Evolutionary conservation across 768 basidiomycete species (phyloP), one percentile per base, ranked within the genome.

Genomic region (Naganishia antarctica): DNA sequence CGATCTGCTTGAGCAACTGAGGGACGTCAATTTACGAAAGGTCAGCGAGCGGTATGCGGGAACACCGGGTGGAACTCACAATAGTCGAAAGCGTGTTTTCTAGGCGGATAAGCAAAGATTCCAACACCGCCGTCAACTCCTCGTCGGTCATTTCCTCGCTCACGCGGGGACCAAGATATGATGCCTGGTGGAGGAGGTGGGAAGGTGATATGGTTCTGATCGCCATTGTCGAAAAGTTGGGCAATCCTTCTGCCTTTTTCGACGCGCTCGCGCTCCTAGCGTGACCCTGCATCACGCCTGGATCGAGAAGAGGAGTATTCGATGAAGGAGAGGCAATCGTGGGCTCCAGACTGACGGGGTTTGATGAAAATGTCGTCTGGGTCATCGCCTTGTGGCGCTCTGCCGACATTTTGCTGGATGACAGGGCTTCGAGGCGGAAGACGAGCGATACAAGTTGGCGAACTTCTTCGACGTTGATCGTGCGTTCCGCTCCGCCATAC

Each of bases 401-500:
- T 68, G 69, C 53, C 66, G 37, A 63, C 26, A 63, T 3, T 28
- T 63, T 53, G 4, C 69, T 40, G 29, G 50, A 23, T 43, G 59
- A 72, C 28, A 91, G 81, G 3, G 87, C 84, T 78, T 97, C 91
- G 31, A 92, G 80, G 4, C 91, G 84, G 25, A 93, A 79, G 71
- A 88, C 87, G 12, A 93, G 74, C 67, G 84, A 70, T 0, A 86
- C 88, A 48, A 97, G 78, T 65, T 87, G 84, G 53, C 83, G 83
- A 72, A 91, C 85, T 74, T 90, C 87, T 15, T 82, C 82, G n/a
- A 88, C 71, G 53, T 75, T 72, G 61, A 79, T 73, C 21, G 70
- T 51, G 1, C 75, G 68, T 26, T 68, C 60, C 63, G 70, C 72
- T 11, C 61, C 50, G 25, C 63, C 66, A 28, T 64, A 62, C 3